Base-by-base conservation (phyloP, 345 rosid species). In the Erucastrum elatum region DNA sequence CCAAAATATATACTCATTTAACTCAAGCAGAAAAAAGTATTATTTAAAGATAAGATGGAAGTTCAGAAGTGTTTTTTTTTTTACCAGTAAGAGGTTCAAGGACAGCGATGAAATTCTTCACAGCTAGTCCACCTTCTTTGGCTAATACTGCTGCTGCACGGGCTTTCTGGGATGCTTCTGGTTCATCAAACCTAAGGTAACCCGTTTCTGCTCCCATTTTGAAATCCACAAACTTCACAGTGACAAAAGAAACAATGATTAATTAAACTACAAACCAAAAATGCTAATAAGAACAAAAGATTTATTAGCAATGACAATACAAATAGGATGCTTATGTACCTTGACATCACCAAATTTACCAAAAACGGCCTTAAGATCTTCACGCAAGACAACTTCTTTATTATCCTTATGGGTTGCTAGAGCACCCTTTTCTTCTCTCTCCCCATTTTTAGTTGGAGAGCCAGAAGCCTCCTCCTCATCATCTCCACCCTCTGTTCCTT, bases 81-180 rank as follows among this genome's bases (percentile, higher is more conserved):
- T 8, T 80, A 95, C 99, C 99, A 6, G 92, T 83, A 51, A 93
- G 84, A n/a, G 99, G 98, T 84, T 95, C 99, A 67, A 95, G 81
- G 29, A 81, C 79, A 59, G 88, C 94, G 51, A 91, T 59, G 64
- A 81, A 91, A 76, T 91, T 93, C 85, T 95, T 95, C 84, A 93
- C 94, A 0, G 75, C 11, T 55, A 95, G 74, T 34, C 98, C 98
- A 27, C 87, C 97, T 85, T 91, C 96, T 79, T 89, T 77, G 55
- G 98, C 86, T 71, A 95, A 84, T 61, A 89, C 98, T 37, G 98
- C 98, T 55, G 94, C 98, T 60, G 97, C 96, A 35, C 99, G 94
- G 66, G 98, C 98, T 70, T 91, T 95, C 80, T 91, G 98, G 44
- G 93, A 89, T 80, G 85, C 96, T 84, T 95, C 98, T 49, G 98